These are phyloP conservation scores for Postia placenta DNA, from an alignment of 768 basidiomycete species.

Conservation along the genomic window DNA sequence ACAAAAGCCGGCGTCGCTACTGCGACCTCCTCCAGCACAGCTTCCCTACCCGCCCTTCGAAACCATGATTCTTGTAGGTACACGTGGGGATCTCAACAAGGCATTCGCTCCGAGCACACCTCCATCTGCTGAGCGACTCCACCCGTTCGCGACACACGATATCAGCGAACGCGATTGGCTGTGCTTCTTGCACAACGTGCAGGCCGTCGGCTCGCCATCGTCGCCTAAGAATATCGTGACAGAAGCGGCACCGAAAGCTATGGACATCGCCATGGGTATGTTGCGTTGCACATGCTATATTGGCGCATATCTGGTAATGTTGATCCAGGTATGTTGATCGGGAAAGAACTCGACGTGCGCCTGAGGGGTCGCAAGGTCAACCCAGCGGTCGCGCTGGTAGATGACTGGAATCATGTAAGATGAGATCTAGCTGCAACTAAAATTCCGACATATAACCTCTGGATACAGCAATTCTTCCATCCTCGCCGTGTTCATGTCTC, in stretches of 20 bases:
- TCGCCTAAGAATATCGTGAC: constrained; percentile 1
- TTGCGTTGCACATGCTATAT: too few relatives aligned
- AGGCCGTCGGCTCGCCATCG: constrained; percentile 2
- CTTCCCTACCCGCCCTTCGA: constrained; percentile 25
- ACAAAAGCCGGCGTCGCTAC: too few relatives aligned
- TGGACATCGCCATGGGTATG: not conserved
- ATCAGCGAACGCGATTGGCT: constrained; percentile 45
- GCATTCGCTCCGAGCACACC: constrained; percentile 44
- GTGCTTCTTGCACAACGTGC: constrained; percentile 23
- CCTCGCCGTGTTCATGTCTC: constrained; percentile 11
- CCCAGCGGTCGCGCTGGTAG: constrained; percentile 35
- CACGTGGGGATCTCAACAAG: constrained; percentile 27
- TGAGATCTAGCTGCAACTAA: too few relatives aligned
- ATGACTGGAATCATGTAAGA: constrained; percentile 44
- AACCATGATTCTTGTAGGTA: constrained; percentile 24
- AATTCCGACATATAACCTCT: too few relatives aligned
- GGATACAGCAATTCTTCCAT: constrained; percentile 13
- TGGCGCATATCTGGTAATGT: too few relatives aligned
- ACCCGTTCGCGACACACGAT: constrained; percentile 49
- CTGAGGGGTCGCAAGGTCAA: constrained; percentile 5
- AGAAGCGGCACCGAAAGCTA: constrained; percentile 4
- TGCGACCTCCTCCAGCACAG: constrained; percentile 2
- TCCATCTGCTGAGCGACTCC: constrained; percentile 29
- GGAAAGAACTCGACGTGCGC: constrained; percentile 2
- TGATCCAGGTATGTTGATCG: not conserved